phyloP scores from a whole-genome alignment of 352 stramenopile species.

The Peronospora destructor region DNA sequence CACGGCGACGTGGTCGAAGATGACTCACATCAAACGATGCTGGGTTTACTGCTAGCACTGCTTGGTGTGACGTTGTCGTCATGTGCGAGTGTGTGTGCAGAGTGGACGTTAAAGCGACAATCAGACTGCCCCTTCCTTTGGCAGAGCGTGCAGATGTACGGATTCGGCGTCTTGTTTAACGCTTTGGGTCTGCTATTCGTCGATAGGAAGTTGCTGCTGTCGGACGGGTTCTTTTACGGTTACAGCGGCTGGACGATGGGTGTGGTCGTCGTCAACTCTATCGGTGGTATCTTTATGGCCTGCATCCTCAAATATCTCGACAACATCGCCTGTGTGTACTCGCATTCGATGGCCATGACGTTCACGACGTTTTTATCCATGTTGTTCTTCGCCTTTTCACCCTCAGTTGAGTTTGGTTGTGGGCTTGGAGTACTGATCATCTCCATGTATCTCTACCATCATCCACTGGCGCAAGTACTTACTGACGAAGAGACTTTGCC shows the following conservation, averaged over 20 bases:
- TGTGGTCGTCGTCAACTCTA: conserved; percentile 70
- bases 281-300: conserved; percentile 68
- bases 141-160: conserved; percentile 75
- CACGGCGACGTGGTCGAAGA: conserved; percentile 6
- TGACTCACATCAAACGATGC: conserved; percentile 16
- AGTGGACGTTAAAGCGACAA: conserved; percentile 80
- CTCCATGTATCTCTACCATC: conserved; percentile 86
- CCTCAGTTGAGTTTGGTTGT: conserved; percentile 77
- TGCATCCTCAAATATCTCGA: conserved; percentile 84
- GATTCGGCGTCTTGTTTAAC: conserved; percentile 76
- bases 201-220: conserved; percentile 22
- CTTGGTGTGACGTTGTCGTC: conserved; percentile 71
- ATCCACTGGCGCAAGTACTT: conserved; percentile 30
- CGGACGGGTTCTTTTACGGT: conserved; percentile 57
- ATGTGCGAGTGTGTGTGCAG: conserved; percentile 76
- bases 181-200: conserved; percentile 39
- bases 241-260: conserved; percentile 73
- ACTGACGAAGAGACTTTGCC: conserved; percentile 4
- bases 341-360: conserved; percentile 84
- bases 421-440: conserved; percentile 67
- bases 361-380: conserved; percentile 82
- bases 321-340: conserved; percentile 84
- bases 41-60: conserved; percentile 53
- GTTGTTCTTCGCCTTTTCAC: conserved; percentile 78
- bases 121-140: conserved; percentile 61